phyloP scores from a whole-genome alignment of 768 basidiomycete species.

The Xerocomus brunneocitrinus region DNA sequence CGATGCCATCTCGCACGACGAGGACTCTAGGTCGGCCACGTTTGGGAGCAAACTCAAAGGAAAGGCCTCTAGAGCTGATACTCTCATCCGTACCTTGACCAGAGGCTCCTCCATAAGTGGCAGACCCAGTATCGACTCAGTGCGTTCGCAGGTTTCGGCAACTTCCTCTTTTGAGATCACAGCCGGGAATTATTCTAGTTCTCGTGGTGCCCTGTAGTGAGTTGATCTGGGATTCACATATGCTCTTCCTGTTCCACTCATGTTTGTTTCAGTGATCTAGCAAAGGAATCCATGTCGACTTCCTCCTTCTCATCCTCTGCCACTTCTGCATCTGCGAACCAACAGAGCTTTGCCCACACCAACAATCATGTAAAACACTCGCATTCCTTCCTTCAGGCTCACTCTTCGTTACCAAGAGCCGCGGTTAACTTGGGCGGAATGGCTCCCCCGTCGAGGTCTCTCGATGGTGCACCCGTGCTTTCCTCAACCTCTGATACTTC shows the following conservation, averaged over 20 bases:
- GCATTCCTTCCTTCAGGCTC: conserved; percentile 5
- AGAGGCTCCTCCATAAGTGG: conserved; percentile 39
- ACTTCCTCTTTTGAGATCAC: conserved; percentile 60
- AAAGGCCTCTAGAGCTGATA: conserved; percentile 31
- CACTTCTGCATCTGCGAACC: conserved; percentile 21
- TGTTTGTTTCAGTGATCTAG: conserved; percentile 42
- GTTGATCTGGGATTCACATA: conserved; percentile 21
- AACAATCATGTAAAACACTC: conserved; percentile 6
- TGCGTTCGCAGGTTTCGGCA: conserved; percentile 44
- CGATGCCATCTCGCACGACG: conserved; percentile 42
- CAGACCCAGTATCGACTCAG: conserved; percentile 66
- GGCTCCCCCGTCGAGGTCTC: not conserved
- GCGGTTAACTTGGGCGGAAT: conserved; percentile 10
- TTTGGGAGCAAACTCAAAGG: conserved; percentile 28
- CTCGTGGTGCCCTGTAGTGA: conserved; percentile 57
- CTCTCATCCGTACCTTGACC: conserved; percentile 42
- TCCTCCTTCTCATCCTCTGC: conserved; percentile 41
- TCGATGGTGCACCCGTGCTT: conserved; percentile 1
- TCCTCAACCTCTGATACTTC: conserved; percentile 12
- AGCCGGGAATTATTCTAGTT: conserved; percentile 45
- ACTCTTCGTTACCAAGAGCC: conserved; percentile 4
- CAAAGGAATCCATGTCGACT: conserved; percentile 58
- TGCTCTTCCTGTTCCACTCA: conserved; percentile 1
- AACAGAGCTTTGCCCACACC: conserved; percentile 39
- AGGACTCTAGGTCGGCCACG: conserved; percentile 33